Evolutionary conservation across 306 rosid genomes (phyloP).

Genomic region (Rubus parviflorus): DNA sequence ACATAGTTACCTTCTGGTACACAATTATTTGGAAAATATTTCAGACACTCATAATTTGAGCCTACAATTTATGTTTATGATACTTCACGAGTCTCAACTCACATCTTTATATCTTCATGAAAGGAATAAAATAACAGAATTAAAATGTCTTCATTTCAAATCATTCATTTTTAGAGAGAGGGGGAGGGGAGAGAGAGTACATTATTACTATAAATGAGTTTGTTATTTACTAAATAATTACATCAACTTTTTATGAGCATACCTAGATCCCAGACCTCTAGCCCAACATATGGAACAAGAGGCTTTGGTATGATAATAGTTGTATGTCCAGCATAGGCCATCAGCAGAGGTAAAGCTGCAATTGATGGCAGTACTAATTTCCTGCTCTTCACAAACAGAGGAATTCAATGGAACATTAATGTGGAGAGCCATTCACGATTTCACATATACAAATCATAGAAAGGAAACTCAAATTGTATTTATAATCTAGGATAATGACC

Average conservation of each 20-base stretch:
- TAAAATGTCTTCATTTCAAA: background rate
- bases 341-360: constrained; percentile 93
- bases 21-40: background rate
- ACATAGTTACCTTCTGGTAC: background rate
- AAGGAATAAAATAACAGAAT: background rate
- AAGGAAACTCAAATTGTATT: background rate
- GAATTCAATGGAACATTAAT: constrained; percentile 30
- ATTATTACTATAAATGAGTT: background rate
- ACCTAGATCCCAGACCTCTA: constrained; percentile 85
- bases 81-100: background rate
- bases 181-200: background rate
- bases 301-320: constrained; percentile 94
- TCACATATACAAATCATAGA: background rate
- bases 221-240: background rate
- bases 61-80: background rate
- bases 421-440: constrained; percentile 6
- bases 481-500: background rate
- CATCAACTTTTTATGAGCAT: constrained; percentile 22
- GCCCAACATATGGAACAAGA: constrained; percentile 68
- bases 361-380: constrained; percentile 82
- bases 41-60: too few relatives aligned
- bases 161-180: too few relatives aligned
- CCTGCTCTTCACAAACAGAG: constrained; percentile 61
- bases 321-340: constrained; percentile 99
- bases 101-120: background rate